Percentiles rank a stretch among this genome's conserved stretches.
Evolutionary conservation across 2,329 filamentous ascomycete genomes (phyloP).

Genomic region (Sclerotiophoma versabilis): DNA sequence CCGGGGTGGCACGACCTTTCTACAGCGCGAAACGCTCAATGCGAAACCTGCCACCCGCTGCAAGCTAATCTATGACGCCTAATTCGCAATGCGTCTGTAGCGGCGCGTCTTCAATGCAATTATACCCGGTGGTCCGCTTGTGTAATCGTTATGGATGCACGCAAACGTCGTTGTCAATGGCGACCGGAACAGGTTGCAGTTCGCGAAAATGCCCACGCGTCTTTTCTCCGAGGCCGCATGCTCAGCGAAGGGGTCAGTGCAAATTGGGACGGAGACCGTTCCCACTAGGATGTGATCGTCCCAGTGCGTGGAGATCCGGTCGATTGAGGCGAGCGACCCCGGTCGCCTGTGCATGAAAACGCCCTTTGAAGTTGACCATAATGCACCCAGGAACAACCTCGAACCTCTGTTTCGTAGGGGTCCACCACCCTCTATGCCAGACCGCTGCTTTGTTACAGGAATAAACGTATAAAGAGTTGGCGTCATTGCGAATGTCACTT

Average conservation of each 20-base stretch:
- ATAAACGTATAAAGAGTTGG: slow-evolving; percentile 3
- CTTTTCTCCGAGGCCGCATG: slow-evolving; percentile 18
- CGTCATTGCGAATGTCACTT: slow-evolving; percentile 8
- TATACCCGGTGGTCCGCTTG: background rate
- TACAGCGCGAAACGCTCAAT: slow-evolving; percentile 18
- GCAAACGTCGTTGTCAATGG: slow-evolving; percentile 14
- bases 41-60: slow-evolving; percentile 17
- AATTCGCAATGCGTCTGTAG: slow-evolving; percentile 14
- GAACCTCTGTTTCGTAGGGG: slow-evolving; percentile 21
- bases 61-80: slow-evolving; percentile 7
- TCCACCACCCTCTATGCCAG: slow-evolving; percentile 4
- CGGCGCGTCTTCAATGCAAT: slow-evolving; percentile 7
- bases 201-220: slow-evolving; percentile 8
- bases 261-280: slow-evolving; percentile 13
- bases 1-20: slow-evolving; percentile 19
- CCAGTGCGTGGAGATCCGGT: slow-evolving; percentile 18
- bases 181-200: slow-evolving; percentile 7
- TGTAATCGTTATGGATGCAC: slow-evolving; percentile 12
- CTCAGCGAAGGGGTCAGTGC: slow-evolving; percentile 19
- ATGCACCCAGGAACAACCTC: slow-evolving; percentile 20
- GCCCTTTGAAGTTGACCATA: slow-evolving; percentile 16
- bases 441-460: slow-evolving; percentile 1
- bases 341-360: slow-evolving; percentile 20
- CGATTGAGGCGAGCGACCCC: slow-evolving; percentile 12
- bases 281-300: slow-evolving; percentile 25